Conservation (phyloP, 768 basidiomycete genomes). For the Lentinula guzmanii region DNA sequence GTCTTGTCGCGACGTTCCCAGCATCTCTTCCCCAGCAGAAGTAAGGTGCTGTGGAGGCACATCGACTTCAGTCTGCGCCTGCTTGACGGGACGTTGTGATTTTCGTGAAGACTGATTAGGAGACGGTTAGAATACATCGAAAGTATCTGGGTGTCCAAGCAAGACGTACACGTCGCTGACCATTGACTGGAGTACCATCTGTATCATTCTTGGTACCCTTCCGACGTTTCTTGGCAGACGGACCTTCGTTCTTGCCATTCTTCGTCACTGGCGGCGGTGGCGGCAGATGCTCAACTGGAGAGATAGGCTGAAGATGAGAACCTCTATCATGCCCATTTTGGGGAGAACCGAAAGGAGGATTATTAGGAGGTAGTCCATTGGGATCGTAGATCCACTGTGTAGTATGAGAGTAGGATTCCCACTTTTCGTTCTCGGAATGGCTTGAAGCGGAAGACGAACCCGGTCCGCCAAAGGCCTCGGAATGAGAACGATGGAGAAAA, state of each 20-base stretch:
- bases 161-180: slow-evolving; percentile 50
- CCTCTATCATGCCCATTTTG: slow-evolving; percentile 1
- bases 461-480: neutral
- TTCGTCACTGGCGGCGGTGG: neutral
- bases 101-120: slow-evolving; percentile 32
- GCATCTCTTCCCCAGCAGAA: slow-evolving; percentile 16
- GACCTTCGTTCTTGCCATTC: neutral
- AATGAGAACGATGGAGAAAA: neutral
- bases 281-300: neutral
- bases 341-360: neutral
- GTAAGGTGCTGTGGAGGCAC: slow-evolving; percentile 8
- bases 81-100: slow-evolving; percentile 32
- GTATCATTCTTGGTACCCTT: slow-evolving; percentile 43
- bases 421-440: neutral
- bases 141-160: neutral
- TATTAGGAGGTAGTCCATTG: neutral
- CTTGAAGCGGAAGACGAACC: slow-evolving; percentile 2
- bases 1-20: slow-evolving; percentile 19
- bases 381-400: slow-evolving; percentile 1
- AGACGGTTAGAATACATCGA: slow-evolving; percentile 4
- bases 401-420: neutral
- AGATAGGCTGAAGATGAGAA: slow-evolving; percentile 1
- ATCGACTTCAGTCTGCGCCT: slow-evolving; percentile 4
- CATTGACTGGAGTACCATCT: slow-evolving; percentile 43
- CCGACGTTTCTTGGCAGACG: slow-evolving; percentile 45